Percentiles rank a stretch among this genome's conserved stretches.
These are phyloP conservation scores for Solanum etuberosum DNA, from an alignment of 257 asterid species.

Conservation along the genomic window DNA sequence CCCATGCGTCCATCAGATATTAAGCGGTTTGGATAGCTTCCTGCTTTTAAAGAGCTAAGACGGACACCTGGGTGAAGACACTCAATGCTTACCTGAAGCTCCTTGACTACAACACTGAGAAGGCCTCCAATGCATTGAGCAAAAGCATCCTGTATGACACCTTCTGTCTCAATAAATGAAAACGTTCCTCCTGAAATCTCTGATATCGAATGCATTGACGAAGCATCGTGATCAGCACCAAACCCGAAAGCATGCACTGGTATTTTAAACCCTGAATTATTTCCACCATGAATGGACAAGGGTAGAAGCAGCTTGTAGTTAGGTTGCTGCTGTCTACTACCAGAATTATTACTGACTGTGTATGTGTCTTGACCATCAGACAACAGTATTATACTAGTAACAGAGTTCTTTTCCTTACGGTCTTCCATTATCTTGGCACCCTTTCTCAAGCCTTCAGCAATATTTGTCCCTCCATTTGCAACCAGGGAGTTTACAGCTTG, in stretches of 20 bases:
- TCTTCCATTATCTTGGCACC: constrained; percentile 92
- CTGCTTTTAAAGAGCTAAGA: constrained; percentile 55
- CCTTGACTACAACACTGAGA: constrained; percentile 84
- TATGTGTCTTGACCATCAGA: constrained; percentile 98
- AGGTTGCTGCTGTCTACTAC: constrained; percentile 21
- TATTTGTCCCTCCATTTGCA: constrained; percentile 95
- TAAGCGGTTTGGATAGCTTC: constrained; percentile 57
- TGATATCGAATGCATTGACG: constrained; percentile 83
- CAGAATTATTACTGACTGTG: constrained; percentile 39
- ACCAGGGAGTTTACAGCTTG: constrained; percentile 76
- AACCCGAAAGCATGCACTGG: constrained; percentile 95
- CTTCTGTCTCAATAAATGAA: constrained; percentile 91
- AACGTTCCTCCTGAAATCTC: constrained; percentile 96
- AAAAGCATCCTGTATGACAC: constrained; percentile 94
- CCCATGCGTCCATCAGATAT: constrained; percentile 44
- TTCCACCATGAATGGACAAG: constrained; percentile 41
- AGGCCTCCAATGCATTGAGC: constrained; percentile 99
- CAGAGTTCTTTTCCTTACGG: constrained; percentile 67
- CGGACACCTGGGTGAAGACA: constrained; percentile 39
- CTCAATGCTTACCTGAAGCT: constrained; percentile 44
- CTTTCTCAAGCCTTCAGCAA: constrained; percentile 92
- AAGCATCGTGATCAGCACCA: constrained; percentile 85
- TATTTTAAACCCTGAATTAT: constrained; percentile 40
- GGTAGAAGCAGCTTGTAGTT: constrained; percentile 75
- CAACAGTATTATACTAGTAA: constrained; percentile 71